Percentiles rank a stretch among this genome's conserved stretches.
These are phyloP conservation scores for Sindora glabra DNA, from an alignment of 306 rosid genomes.

Conservation along the genomic window DNA sequence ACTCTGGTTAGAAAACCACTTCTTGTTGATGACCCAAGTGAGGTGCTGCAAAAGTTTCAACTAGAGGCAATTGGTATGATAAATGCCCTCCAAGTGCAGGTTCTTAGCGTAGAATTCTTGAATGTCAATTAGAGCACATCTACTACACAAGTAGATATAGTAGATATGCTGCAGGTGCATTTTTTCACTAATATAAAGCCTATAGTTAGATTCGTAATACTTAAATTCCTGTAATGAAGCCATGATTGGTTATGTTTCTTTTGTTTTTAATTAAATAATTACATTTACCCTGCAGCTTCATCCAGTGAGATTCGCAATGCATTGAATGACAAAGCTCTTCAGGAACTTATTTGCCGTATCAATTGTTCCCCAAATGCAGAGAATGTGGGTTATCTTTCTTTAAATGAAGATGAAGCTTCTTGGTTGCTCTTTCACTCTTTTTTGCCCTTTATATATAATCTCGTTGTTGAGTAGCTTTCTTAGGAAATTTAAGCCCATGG, in stretches of 20 bases:
- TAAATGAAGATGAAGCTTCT: background rate
- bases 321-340: constrained; percentile 55
- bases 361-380: constrained; percentile 56
- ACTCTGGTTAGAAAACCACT: constrained; percentile 35
- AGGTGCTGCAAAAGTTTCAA: constrained; percentile 47
- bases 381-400: constrained; percentile 35
- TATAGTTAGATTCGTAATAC: no score
- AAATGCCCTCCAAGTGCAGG: background rate
- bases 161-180: background rate
- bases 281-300: constrained; percentile 52
- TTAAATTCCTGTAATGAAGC: background rate
- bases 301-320: constrained; percentile 55
- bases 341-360: constrained; percentile 43
- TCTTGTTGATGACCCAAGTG: constrained; percentile 30
- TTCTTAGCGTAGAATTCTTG: background rate
- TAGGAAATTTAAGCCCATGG: background rate
- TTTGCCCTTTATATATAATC: background rate
- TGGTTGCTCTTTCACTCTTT: background rate
- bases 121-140: background rate
- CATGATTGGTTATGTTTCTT: background rate
- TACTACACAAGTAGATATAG: background rate
- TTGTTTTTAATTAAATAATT: background rate
- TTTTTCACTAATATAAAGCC: background rate
- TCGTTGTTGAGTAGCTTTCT: background rate
- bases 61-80: constrained; percentile 65